A percentile compares a stretch with the other conserved stretches of the same genome.
These are phyloP conservation scores for Lachnellula arida DNA, from an alignment of 2,329 filamentous ascomycete species.

Conservation along the genomic window DNA sequence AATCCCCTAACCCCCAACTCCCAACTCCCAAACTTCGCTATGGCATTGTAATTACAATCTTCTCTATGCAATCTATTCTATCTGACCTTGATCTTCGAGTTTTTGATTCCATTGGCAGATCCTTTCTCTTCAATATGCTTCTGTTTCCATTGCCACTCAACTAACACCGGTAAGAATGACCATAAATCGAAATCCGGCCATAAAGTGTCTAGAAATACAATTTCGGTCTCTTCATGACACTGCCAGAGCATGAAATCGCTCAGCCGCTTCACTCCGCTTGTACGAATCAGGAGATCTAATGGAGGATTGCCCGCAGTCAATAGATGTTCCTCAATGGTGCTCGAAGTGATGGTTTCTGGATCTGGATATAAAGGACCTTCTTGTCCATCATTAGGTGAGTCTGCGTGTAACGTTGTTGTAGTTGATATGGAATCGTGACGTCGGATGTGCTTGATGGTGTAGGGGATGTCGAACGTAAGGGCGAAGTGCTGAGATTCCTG, in stretches of 20 bases:
- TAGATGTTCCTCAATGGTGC: conserved; percentile 79
- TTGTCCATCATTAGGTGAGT: conserved; percentile 26
- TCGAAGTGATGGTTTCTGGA: conserved; percentile 79
- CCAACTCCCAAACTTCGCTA: neutral
- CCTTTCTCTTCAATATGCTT: conserved; percentile 32
- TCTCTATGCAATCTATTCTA: neutral
- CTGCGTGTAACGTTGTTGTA: conserved; percentile 46
- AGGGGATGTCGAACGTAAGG: conserved; percentile 40
- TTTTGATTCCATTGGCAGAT: conserved; percentile 8
- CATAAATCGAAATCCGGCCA: conserved; percentile 97
- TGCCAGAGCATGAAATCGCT: conserved; percentile 99
- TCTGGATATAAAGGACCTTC: conserved; percentile 52
- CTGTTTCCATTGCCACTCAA: conserved; percentile 75
- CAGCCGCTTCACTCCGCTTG: conserved; percentile 85
- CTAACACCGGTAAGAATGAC: conserved; percentile 84
- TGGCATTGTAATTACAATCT: no score
- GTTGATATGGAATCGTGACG: conserved; percentile 51
- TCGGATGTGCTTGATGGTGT: conserved; percentile 41
- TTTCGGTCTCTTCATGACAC: conserved; percentile 85
- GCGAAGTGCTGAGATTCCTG: conserved; percentile 44
- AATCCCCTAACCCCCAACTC: neutral
- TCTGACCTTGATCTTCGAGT: conserved; percentile 18
- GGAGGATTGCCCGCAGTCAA: conserved; percentile 84
- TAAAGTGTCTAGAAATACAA: conserved; percentile 85
- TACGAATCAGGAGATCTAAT: conserved; percentile 84